Evolutionary conservation across 768 basidiomycete species (phyloP), one percentile per base, ranked within the genome.

Genomic region (Mrakia frigida): DNA sequence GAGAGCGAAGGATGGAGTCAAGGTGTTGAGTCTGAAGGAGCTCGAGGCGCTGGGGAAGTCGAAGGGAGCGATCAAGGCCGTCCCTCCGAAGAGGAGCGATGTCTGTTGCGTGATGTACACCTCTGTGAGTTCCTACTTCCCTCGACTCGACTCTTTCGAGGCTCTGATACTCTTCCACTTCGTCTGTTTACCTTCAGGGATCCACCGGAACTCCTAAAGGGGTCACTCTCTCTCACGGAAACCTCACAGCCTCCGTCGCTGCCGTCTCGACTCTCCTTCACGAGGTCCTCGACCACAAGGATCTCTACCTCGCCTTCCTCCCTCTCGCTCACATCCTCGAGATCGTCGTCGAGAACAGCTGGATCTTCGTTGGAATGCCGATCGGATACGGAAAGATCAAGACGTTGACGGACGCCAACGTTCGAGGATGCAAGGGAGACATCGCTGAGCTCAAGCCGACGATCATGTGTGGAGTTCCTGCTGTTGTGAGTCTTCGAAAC

Each of bases 141-240:
- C 11, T n/a, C 43, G 35, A 0, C 9, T 9, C 23, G 9, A 2
- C 35, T 71, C 16, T 7, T 59, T 9, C n/a, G n/a, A 11, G 16
- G 50, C n/a, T 21, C 28, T 33, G 31, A 21, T 43, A 31, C 67
- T 39, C 41, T 28, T 65, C 33, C 11, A 16, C 68, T 53, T n/a
- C 46, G 63, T 46, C n/a, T 10, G 33, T 69, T 43, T 11, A 33
- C 18, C 5, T 41, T 2, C 71, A 77, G 76, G 92, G 96, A 33
- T 91, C 90, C 80, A 98, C 94, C 0, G 97, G 96, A 13, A 85
- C 92, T 13, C 97, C 96, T 46, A 99, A 98, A 84, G 96, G 96
- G 78, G 96, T 98, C 74, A 86, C 91, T 69, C 89, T 99, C 80
- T 91, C 89, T 1, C 94, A 98, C 82, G 84, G 87, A 65, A 97